These are phyloP conservation scores for Xylaria digitata DNA, from an alignment of 2,329 filamentous ascomycete genomes.

Conservation along the genomic window DNA sequence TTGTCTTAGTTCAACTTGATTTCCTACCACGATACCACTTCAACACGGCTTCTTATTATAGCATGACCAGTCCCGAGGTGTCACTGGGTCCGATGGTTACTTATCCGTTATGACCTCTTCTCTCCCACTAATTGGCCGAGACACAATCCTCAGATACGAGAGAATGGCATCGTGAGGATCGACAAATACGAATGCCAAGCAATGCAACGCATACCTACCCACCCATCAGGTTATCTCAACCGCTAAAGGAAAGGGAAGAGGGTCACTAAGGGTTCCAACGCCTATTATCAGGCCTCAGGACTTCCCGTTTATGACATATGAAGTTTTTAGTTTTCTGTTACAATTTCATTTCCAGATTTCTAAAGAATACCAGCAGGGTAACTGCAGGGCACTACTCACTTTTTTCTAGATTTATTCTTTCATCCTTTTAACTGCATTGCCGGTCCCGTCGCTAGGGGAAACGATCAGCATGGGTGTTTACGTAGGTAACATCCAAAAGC, in stretches of 20 bases:
- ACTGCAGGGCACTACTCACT: too few relatives aligned
- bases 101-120: not conserved
- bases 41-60: not conserved
- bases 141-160: not conserved
- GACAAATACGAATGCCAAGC: constrained; percentile 38
- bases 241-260: not conserved
- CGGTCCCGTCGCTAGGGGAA: not conserved
- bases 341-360: too few relatives aligned
- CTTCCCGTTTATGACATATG: constrained; percentile 18
- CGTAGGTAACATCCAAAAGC: constrained; percentile 18
- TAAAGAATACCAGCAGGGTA: too few relatives aligned
- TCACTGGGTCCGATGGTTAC: not conserved
- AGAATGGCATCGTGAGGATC: constrained; percentile 22
- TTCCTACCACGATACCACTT: not conserved
- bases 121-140: constrained; percentile 20
- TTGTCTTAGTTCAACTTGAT: not conserved
- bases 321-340: not conserved
- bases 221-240: not conserved
- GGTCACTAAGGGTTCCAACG: not conserved
- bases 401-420: too few relatives aligned
- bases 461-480: constrained; percentile 25
- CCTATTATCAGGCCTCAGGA: not conserved
- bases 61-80: not conserved
- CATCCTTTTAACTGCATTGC: too few relatives aligned
- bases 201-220: constrained; percentile 4